Conservation (phyloP, 495 filamentous ascomycete genomes). For the Aspergillus avenaceus region DNA sequence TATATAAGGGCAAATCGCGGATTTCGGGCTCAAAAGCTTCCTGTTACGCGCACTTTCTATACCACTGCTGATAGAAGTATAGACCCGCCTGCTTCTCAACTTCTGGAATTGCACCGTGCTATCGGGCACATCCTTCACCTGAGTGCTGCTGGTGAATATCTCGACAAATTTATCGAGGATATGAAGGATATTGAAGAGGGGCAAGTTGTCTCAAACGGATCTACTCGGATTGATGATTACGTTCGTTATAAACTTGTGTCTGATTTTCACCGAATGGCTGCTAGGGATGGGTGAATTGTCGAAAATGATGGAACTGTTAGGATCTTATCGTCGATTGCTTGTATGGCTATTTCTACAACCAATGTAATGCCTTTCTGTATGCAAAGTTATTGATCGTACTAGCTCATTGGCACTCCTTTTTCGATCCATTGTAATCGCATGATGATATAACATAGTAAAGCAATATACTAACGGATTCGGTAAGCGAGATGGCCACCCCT, state of each 20-base stretch:
- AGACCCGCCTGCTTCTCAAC: conserved; percentile 25
- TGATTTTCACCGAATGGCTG: background rate
- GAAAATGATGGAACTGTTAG: no score
- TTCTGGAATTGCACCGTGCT: conserved; percentile 27
- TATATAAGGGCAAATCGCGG: background rate
- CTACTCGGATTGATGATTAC: conserved; percentile 20
- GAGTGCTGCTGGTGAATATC: conserved; percentile 27
- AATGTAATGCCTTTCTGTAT: no score
- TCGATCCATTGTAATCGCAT: no score
- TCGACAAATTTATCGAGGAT: conserved; percentile 23
- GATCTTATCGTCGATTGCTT: no score
- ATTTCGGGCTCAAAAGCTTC: conserved; percentile 1
- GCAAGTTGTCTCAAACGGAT: conserved; percentile 15
- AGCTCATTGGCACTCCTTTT: no score
- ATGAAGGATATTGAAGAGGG: conserved; percentile 19
- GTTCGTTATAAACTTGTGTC: conserved; percentile 15
- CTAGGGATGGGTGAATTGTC: no score
- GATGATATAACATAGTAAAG: no score
- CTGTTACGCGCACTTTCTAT: conserved; percentile 21
- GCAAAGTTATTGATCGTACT: no score
- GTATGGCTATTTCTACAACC: no score
- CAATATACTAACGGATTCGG: no score
- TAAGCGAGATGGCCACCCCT: no score
- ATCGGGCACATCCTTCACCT: conserved; percentile 33
- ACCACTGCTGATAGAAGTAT: conserved; percentile 21